Conservation (phyloP, 345 rosid species). For the Arabidopsis suecica region DNA sequence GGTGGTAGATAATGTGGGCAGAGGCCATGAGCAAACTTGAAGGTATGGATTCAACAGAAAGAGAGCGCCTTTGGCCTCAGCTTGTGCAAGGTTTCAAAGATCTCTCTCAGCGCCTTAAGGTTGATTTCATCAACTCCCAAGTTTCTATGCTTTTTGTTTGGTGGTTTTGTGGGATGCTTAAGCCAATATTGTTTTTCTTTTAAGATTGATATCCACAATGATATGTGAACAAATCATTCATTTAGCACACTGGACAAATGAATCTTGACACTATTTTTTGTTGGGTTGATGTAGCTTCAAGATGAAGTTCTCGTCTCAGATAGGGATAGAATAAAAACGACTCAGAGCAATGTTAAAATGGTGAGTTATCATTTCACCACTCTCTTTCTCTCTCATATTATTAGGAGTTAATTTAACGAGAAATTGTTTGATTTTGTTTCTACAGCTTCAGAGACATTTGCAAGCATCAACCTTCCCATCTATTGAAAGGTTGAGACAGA, state of each 20-base stretch:
- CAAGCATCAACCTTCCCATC: conserved; percentile 93
- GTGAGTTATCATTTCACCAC: conserved; percentile 42
- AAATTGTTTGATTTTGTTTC: conserved; percentile 29
- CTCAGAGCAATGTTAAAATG: conserved; percentile 93
- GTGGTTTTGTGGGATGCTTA: conserved; percentile 20
- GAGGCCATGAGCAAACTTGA: conserved; percentile 95
- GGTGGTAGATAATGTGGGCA: conserved; percentile 92
- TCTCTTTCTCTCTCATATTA: not conserved
- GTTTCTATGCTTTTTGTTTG: conserved; percentile 20
- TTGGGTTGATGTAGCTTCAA: conserved; percentile 61
- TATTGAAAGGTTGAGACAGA: conserved; percentile 88
- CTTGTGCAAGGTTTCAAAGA: conserved; percentile 97
- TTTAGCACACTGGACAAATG: not conserved
- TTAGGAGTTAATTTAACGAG: not conserved
- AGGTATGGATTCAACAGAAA: conserved; percentile 88
- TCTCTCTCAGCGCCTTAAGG: conserved; percentile 91
- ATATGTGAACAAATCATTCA: conserved; percentile 15
- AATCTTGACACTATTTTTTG: conserved; percentile 17
- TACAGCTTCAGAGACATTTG: conserved; percentile 95
- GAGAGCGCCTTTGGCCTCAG: conserved; percentile 98
- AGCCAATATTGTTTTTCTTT: conserved; percentile 3
- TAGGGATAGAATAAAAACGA: conserved; percentile 84
- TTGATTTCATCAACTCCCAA: conserved; percentile 26
- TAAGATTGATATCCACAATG: not conserved
- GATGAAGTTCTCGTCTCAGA: conserved; percentile 82